phyloP scores from a whole-genome alignment of 192 early-diverging fungal species.

The Lobosporangium transversale region DNA sequence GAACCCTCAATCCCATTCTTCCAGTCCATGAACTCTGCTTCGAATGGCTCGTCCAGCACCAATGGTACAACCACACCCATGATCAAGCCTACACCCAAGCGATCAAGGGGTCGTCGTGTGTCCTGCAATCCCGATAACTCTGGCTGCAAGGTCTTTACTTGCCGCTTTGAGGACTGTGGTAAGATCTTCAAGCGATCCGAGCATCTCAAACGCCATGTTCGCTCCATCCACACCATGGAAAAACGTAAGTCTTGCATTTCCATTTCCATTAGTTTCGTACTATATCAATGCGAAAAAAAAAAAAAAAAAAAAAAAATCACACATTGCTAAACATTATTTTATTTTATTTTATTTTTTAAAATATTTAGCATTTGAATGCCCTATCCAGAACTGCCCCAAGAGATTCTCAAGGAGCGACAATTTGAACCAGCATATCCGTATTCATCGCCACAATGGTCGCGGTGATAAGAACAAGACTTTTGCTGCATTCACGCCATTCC shows the following conservation, averaged over 20 bases:
- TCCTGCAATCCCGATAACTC: constrained; percentile 59
- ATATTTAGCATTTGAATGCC: constrained; percentile 60
- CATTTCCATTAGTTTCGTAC: too few relatives aligned
- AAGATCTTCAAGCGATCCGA: constrained; percentile 70
- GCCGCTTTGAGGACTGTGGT: constrained; percentile 63
- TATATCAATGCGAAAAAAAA: neutral
- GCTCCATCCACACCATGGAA: constrained; percentile 70
- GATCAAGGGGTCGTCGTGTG: constrained; percentile 65
- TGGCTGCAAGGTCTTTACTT: constrained; percentile 64
- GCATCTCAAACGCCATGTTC: constrained; percentile 68
- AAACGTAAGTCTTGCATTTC: constrained; percentile 60
- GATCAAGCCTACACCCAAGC: constrained; percentile 54
- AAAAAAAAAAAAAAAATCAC: too few relatives aligned
- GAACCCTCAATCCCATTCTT: constrained; percentile 36
- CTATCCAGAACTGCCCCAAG: constrained; percentile 63
- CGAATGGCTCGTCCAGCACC: constrained; percentile 6
- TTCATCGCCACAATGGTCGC: constrained; percentile 64
- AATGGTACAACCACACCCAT: neutral
- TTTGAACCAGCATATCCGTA: constrained; percentile 66
- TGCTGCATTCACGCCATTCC: constrained; percentile 52
- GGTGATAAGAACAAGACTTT: constrained; percentile 57
- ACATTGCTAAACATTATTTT: neutral
- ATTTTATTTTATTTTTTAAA: constrained; percentile 9
- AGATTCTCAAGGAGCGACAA: constrained; percentile 68
- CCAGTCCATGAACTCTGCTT: constrained; percentile 6